Percentiles rank a stretch among this genome's conserved stretches.
These are phyloP conservation scores for Carex myosuroides DNA, from an alignment of 176 grass and related monocot species.

Conservation along the genomic window DNA sequence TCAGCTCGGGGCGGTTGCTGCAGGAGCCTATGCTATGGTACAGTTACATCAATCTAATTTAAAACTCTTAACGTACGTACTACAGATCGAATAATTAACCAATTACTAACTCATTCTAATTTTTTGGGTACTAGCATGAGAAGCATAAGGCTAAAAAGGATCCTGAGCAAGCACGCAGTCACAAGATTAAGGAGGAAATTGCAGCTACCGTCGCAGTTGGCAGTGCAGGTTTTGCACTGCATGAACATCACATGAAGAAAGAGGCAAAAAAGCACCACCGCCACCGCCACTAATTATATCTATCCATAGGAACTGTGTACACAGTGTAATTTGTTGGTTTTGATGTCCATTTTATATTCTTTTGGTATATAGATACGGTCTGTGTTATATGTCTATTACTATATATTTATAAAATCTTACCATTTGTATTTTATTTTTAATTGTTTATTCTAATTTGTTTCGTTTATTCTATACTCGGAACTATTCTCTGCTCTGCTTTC, in stretches of 20 bases:
- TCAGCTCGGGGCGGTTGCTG: constrained; percentile 24
- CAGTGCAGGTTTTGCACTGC: constrained; percentile 4
- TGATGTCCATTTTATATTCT: not conserved
- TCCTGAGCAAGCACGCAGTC: not conserved
- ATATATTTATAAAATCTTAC: not conserved
- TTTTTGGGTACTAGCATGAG: not conserved
- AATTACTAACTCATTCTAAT: too few relatives aligned
- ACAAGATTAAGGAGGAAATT: constrained; percentile 20
- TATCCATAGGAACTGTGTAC: not conserved
- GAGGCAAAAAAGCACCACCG: not conserved
- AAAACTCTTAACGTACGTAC: not conserved
- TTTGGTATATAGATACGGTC: not conserved
- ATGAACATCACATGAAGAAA: constrained; percentile 20
- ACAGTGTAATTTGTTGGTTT: not conserved
- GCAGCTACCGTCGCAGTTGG: constrained; percentile 1
- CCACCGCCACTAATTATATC: not conserved
- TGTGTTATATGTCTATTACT: not conserved
- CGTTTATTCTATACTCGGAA: too few relatives aligned
- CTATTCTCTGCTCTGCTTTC: not conserved
- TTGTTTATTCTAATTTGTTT: not conserved
- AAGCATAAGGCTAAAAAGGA: constrained; percentile 22
- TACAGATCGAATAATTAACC: not conserved
- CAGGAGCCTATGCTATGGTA: constrained; percentile 25
- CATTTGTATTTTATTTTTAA: not conserved
- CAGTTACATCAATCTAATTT: not conserved